phyloP scores from a whole-genome alignment of 1,139 yeast genomes.

The Protomyces macrosporus region DNA sequence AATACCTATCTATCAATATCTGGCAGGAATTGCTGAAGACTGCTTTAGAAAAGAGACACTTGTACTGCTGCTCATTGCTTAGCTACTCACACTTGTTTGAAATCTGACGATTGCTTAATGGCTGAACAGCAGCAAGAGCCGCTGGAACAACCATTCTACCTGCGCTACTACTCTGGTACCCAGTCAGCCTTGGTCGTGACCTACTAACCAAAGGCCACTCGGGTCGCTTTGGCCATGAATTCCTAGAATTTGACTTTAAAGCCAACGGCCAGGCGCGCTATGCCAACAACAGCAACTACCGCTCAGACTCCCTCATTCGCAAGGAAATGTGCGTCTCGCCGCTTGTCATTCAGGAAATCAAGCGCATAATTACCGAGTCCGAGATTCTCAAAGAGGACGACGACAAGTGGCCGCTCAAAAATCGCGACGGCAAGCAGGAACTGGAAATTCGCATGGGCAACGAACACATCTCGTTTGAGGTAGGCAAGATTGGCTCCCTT shows the following conservation, averaged over 20 bases:
- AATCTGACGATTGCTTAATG: not conserved
- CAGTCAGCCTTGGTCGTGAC: not conserved
- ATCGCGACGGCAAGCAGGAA: slow-evolving; percentile 46
- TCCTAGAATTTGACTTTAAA: slow-evolving; percentile 44
- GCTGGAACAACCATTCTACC: slow-evolving; percentile 13
- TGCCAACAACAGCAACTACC: slow-evolving; percentile 47
- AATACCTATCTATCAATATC: not conserved
- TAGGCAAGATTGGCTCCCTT: slow-evolving; percentile 44
- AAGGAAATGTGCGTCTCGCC: slow-evolving; percentile 43
- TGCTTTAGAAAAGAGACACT: too few species aligned
- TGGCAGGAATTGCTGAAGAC: not conserved
- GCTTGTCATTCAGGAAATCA: slow-evolving; percentile 40
- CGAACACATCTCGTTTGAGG: slow-evolving; percentile 40
- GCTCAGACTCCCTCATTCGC: slow-evolving; percentile 44
- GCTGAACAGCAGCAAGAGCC: not conserved
- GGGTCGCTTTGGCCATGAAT: slow-evolving; percentile 48
- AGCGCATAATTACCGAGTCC: slow-evolving; percentile 41
- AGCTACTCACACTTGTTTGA: too few species aligned
- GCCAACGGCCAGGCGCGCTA: slow-evolving; percentile 41
- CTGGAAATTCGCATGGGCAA: slow-evolving; percentile 44
- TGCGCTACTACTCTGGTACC: slow-evolving; percentile 28
- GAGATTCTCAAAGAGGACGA: slow-evolving; percentile 45
- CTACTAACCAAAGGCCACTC: slow-evolving; percentile 40
- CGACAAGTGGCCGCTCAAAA: slow-evolving; percentile 44
- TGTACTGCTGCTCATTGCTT: too few species aligned